These are phyloP conservation scores for Galium porrigens DNA, from an alignment of 305 asterid species.

Conservation along the genomic window DNA sequence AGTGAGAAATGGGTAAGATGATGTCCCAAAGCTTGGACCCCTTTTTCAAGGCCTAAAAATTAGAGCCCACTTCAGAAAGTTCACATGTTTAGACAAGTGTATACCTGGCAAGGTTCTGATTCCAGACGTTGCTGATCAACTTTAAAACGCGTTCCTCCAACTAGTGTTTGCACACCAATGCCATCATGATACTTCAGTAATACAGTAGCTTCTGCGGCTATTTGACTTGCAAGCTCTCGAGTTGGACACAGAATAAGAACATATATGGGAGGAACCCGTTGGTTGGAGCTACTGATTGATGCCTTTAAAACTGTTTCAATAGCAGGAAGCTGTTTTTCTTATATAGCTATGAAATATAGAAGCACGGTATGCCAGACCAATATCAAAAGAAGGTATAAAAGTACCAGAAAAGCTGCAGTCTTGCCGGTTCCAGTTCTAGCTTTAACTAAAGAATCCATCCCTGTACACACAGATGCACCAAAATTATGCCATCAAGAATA, in stretches of 20 bases:
- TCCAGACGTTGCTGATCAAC: constrained; percentile 63
- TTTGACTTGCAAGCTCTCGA: constrained; percentile 87
- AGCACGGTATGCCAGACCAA: constrained; percentile 5
- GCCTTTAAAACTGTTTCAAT: constrained; percentile 93
- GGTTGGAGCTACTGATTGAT: constrained; percentile 22
- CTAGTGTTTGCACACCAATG: constrained; percentile 67
- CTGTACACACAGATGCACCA: constrained; percentile 26
- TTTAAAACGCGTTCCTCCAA: constrained; percentile 87
- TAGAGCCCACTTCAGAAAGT: too few relatives aligned
- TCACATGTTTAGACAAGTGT: constrained; percentile 5
- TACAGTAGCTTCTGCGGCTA: constrained; percentile 81
- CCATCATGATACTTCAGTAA: constrained; percentile 75
- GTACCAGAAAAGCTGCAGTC: constrained; percentile 84
- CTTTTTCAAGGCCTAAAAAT: background rate
- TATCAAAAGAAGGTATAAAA: constrained; percentile 7
- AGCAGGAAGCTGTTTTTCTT: constrained; percentile 94
- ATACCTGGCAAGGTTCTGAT: constrained; percentile 66
- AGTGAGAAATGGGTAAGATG: constrained; percentile 12
- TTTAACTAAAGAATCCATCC: constrained; percentile 77
- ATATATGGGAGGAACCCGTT: constrained; percentile 42
- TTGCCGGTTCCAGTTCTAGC: constrained; percentile 90
- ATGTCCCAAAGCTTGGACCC: background rate
- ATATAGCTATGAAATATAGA: constrained; percentile 25
- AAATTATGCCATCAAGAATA: background rate
- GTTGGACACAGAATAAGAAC: constrained; percentile 80